Evolutionary conservation across 2,329 filamentous ascomycete species (phyloP).

Genomic region (Colletotrichum sp.): DNA sequence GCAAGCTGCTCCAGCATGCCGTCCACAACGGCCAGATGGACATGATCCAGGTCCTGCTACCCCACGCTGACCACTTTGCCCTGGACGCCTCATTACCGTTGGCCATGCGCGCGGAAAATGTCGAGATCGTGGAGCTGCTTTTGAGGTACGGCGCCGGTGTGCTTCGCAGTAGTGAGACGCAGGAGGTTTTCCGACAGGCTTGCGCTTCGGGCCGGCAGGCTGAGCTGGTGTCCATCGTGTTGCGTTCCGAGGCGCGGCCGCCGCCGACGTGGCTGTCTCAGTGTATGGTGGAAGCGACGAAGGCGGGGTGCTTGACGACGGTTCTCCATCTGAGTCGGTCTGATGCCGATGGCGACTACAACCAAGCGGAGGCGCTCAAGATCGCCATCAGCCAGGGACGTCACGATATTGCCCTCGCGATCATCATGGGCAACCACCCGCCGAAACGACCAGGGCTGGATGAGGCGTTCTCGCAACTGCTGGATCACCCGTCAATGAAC

Average conservation of each 20-base stretch:
- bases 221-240: slow-evolving; percentile 51
- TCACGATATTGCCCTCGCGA: slow-evolving; percentile 59
- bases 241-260: slow-evolving; percentile 55
- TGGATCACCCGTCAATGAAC: slow-evolving; percentile 49
- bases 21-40: slow-evolving; percentile 55
- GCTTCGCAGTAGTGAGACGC: slow-evolving; percentile 45
- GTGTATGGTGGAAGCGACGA: slow-evolving; percentile 56
- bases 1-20: slow-evolving; percentile 55
- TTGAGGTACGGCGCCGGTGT: slow-evolving; percentile 52
- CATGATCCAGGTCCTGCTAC: slow-evolving; percentile 59
- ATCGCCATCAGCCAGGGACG: slow-evolving; percentile 53
- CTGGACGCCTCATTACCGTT: slow-evolving; percentile 55
- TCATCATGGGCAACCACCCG: slow-evolving; percentile 58
- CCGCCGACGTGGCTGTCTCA: slow-evolving; percentile 49
- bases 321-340: slow-evolving; percentile 57
- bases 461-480: slow-evolving; percentile 54
- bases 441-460: slow-evolving; percentile 54
- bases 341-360: slow-evolving; percentile 57
- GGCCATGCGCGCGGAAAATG: slow-evolving; percentile 51
- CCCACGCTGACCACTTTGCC: slow-evolving; percentile 55
- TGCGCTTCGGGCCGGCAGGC: slow-evolving; percentile 51
- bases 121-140: slow-evolving; percentile 50
- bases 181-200: slow-evolving; percentile 58
- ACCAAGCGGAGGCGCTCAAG: slow-evolving; percentile 57
- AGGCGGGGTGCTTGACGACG: slow-evolving; percentile 54